Evolutionary conservation across 208 protist species (phyloP), one percentile per base, ranked within the genome.

Genomic region (Entamoeba invadens): DNA sequence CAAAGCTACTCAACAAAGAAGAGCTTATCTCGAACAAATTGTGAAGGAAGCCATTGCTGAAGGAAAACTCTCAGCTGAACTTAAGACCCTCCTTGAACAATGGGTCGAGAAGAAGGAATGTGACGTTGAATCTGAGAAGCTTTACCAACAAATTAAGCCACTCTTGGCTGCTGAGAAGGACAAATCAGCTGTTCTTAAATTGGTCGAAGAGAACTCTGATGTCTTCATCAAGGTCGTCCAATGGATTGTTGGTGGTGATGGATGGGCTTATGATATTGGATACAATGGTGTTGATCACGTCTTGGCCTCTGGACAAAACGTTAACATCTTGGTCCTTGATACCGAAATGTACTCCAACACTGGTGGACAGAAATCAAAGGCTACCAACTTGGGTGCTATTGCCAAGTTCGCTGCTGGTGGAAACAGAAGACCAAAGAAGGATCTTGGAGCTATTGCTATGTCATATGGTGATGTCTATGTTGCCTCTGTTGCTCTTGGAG

Each of bases 181-280:
- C 25, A 42, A 18, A 38, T 10, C 5, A 0, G 5, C 2, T 3
- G 25, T 91, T 35, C 16, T 92, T 8, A 16, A 57, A 16, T 6
- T 35, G 45, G 91, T 94, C 14, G 45, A 50, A 8, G 4, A 44
- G 16, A 95, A 95, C 38, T 21, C 91, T 31, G 38, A 95, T n/a
- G n/a, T 96, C 16, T 93, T 96, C 16, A 14, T 50, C 14, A 35
- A 44, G 31, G 46, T 91, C 42, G 38, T 44, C n/a, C 45, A 94
- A 10, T 96, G 94, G 95, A 93, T 96, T 92, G 31, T 96, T 42
- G 95, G 95, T 46, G 94, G 94, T 44, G 95, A 96, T 87, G 95
- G 95, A 6, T 96, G 95, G 95, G 95, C 95, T 18, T 96, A 95
- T 91, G 95, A 96, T 94, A 96, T 96, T 68, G 95, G 94, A 46